Evolutionary conservation across 306 rosid species (phyloP).

Genomic region (Begonia peltatifolia): DNA sequence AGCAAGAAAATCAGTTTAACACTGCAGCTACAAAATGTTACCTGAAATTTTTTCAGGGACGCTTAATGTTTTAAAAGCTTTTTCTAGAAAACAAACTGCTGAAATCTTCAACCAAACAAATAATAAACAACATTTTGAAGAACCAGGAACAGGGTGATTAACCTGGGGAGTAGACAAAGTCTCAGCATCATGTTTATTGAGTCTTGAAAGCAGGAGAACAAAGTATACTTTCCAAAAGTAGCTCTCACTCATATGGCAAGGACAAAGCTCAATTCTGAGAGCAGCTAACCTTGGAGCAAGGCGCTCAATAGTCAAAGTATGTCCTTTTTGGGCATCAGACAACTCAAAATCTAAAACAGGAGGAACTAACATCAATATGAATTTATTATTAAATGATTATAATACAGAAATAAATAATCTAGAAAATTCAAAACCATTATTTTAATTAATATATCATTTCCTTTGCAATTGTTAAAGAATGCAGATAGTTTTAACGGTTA

Average conservation of each 20-base stretch:
- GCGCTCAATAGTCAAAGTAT: constrained; percentile 53
- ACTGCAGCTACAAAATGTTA: too few relatives aligned
- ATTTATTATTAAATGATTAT: neutral
- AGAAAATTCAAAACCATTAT: neutral
- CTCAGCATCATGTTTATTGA: constrained; percentile 69
- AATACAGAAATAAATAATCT: neutral
- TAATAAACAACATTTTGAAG: neutral
- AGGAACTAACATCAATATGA: constrained; percentile 6
- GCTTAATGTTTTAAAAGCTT: too few relatives aligned
- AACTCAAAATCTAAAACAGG: constrained; percentile 62
- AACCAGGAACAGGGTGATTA: constrained; percentile 11
- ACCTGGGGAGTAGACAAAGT: constrained; percentile 76
- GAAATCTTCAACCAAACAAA: too few relatives aligned
- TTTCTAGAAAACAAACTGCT: too few relatives aligned
- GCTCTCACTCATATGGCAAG: constrained; percentile 86
- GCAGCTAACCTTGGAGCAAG: constrained; percentile 86
- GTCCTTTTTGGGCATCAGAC: constrained; percentile 68
- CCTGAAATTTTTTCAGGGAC: too few relatives aligned
- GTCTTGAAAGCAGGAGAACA: constrained; percentile 87
- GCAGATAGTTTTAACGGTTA: too few relatives aligned
- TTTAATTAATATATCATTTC: neutral
- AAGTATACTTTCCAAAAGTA: constrained; percentile 98
- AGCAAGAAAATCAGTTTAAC: too few relatives aligned
- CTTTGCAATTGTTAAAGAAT: too few relatives aligned
- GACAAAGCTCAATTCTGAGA: constrained; percentile 84